A percentile compares a stretch with the other conserved stretches of the same genome.
Conservation (phyloP, 2,329 filamentous ascomycete genomes). For the Stachybotrys elegans region DNA sequence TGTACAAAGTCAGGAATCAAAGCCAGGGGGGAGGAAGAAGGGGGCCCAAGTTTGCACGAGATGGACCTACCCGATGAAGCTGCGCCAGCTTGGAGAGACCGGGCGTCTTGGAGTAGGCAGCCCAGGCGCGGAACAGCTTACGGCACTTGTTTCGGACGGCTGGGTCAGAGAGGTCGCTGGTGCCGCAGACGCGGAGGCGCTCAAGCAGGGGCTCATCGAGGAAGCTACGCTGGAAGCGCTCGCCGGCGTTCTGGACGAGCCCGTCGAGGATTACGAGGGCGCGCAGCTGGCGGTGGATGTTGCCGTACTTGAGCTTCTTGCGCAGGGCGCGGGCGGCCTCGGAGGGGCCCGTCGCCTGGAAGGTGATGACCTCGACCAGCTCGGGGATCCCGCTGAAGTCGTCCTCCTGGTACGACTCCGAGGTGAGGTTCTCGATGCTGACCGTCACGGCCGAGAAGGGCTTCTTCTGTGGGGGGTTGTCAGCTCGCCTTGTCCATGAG, state of each 20-base stretch:
- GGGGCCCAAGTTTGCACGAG: not conserved
- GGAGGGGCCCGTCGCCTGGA: conserved; percentile 79
- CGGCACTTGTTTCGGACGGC: conserved; percentile 87
- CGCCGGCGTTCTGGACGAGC: conserved; percentile 88
- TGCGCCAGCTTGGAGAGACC: conserved; percentile 76
- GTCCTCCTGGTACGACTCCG: conserved; percentile 84
- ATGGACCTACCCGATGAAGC: conserved; percentile 59
- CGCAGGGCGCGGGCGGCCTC: conserved; percentile 89
- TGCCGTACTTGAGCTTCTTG: conserved; percentile 99
- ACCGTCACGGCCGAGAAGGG: conserved; percentile 93
- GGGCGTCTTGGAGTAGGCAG: conserved; percentile 74
- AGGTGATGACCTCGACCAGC: conserved; percentile 86
- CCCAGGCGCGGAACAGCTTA: conserved; percentile 82
- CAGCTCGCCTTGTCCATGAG: too few relatives aligned
- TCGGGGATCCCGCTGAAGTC: conserved; percentile 90
- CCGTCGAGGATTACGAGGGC: conserved; percentile 86
- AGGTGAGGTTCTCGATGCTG: conserved; percentile 83
- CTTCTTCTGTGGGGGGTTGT: conserved; percentile 43
- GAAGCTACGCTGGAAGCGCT: conserved; percentile 80
- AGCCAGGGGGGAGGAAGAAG: too few relatives aligned
- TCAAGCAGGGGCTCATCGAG: conserved; percentile 89
- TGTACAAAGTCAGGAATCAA: conserved; percentile 8
- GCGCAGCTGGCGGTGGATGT: conserved; percentile 83
- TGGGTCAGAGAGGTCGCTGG: conserved; percentile 76
- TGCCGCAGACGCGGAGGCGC: conserved; percentile 80